These are phyloP conservation scores for Aspergillus piperis DNA, from an alignment of 2,329 filamentous ascomycete genomes.

Conservation along the genomic window DNA sequence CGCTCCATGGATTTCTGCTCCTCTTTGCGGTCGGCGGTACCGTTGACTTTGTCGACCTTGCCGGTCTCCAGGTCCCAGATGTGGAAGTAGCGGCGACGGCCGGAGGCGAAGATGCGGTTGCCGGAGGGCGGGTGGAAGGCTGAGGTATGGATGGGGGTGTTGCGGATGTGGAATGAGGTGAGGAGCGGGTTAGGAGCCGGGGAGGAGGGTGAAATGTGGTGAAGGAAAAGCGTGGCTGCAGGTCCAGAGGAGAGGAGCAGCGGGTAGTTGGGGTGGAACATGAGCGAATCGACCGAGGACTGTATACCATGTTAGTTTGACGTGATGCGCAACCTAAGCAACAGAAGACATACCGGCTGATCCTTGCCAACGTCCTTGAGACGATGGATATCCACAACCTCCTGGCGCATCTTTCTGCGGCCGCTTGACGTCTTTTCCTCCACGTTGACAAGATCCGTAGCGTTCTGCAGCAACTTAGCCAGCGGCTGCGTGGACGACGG, in stretches of 20 bases:
- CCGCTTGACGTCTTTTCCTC: slow-evolving; percentile 54
- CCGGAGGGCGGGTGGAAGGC: slow-evolving; percentile 73
- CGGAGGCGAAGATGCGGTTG: slow-evolving; percentile 82
- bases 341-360: slow-evolving; percentile 59
- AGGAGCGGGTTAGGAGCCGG: slow-evolving; percentile 83
- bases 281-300: slow-evolving; percentile 77
- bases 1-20: slow-evolving; percentile 90
- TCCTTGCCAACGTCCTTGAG: slow-evolving; percentile 79
- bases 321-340: too few species aligned
- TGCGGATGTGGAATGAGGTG: slow-evolving; percentile 83
- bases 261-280: slow-evolving; percentile 86
- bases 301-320: slow-evolving; percentile 19
- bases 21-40: slow-evolving; percentile 67
- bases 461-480: slow-evolving; percentile 75
- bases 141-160: slow-evolving; percentile 80
- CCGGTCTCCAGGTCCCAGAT: slow-evolving; percentile 87
- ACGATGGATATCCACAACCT: slow-evolving; percentile 86
- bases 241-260: slow-evolving; percentile 87
- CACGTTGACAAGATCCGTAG: slow-evolving; percentile 62
- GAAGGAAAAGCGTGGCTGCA: slow-evolving; percentile 80
- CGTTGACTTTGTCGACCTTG: slow-evolving; percentile 76
- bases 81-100: slow-evolving; percentile 88
- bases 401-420: slow-evolving; percentile 75
- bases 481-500: slow-evolving; percentile 73
- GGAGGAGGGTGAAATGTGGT: slow-evolving; percentile 79